Conservation (phyloP, 805 yeast genomes). For the Candida montana region DNA sequence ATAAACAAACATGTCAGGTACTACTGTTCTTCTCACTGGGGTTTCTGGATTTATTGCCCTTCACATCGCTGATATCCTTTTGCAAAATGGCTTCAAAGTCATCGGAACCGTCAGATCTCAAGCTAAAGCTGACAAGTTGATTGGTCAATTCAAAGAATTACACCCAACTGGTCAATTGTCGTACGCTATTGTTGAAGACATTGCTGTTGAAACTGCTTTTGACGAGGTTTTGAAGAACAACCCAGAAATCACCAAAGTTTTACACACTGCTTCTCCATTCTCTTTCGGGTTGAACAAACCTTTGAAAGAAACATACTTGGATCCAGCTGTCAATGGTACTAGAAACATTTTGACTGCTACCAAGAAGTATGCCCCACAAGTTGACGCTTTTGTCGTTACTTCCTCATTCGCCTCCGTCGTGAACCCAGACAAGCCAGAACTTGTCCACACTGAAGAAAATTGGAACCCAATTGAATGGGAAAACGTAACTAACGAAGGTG, state of each 20-base stretch:
- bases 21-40: slow-evolving; percentile 35
- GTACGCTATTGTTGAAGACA: slow-evolving; percentile 42
- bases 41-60: slow-evolving; percentile 42
- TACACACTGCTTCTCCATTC: slow-evolving; percentile 57
- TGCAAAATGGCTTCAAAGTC: slow-evolving; percentile 33
- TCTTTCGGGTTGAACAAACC: slow-evolving; percentile 29
- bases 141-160: slow-evolving; percentile 15
- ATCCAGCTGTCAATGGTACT: slow-evolving; percentile 59
- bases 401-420: slow-evolving; percentile 51
- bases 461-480: slow-evolving; percentile 49
- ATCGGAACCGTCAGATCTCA: slow-evolving; percentile 26
- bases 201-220: slow-evolving; percentile 38
- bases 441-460: slow-evolving; percentile 28
- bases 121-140: slow-evolving; percentile 14
- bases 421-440: slow-evolving; percentile 12
- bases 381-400: slow-evolving; percentile 48
- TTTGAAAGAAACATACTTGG: slow-evolving; percentile 43
- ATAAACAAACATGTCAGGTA: not conserved
- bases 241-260: slow-evolving; percentile 44
- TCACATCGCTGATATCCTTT: slow-evolving; percentile 32
- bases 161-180: slow-evolving; percentile 29
- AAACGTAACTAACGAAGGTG: slow-evolving; percentile 29
- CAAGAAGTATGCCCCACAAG: slow-evolving; percentile 31
- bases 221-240: slow-evolving; percentile 36
- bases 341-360: slow-evolving; percentile 34